These are phyloP conservation scores for Trifolium fragiferum DNA, from an alignment of 306 rosid species.

Conservation along the genomic window DNA sequence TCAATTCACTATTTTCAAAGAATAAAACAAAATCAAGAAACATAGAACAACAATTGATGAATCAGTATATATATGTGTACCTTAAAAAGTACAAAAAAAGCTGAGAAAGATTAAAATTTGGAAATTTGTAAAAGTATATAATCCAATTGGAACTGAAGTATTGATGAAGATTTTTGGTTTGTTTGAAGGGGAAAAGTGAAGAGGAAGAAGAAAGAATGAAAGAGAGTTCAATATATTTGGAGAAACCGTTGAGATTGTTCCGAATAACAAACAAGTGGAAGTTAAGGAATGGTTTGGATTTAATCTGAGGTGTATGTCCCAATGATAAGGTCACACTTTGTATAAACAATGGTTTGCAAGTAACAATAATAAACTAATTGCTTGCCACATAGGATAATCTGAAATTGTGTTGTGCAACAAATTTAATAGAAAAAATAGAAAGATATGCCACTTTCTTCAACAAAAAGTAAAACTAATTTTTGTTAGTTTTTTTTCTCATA, in stretches of 20 bases:
- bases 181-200: neutral
- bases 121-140: constrained; percentile 12
- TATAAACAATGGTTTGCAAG: neutral
- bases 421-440: too few species aligned
- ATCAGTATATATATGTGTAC: constrained; percentile 35
- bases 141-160: constrained; percentile 41
- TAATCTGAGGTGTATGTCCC: constrained; percentile 33
- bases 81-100: constrained; percentile 33
- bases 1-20: constrained; percentile 14
- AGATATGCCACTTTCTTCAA: too few species aligned
- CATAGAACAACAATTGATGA: constrained; percentile 14
- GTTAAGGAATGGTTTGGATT: constrained; percentile 28
- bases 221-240: constrained; percentile 1
- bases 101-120: constrained; percentile 22
- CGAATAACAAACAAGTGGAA: constrained; percentile 21
- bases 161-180: constrained; percentile 3
- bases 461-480: too few species aligned
- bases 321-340: constrained; percentile 41
- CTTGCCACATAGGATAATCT: constrained; percentile 20
- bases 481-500: too few species aligned
- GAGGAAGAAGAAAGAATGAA: neutral
- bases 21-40: neutral
- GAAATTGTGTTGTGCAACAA: too few species aligned
- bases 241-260: constrained; percentile 46
- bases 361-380: constrained; percentile 10